A percentile compares a stretch with the other conserved stretches of the same genome.
Evolutionary conservation across 257 asterid genomes (phyloP).

Genomic region (Paulownia fortunei): DNA sequence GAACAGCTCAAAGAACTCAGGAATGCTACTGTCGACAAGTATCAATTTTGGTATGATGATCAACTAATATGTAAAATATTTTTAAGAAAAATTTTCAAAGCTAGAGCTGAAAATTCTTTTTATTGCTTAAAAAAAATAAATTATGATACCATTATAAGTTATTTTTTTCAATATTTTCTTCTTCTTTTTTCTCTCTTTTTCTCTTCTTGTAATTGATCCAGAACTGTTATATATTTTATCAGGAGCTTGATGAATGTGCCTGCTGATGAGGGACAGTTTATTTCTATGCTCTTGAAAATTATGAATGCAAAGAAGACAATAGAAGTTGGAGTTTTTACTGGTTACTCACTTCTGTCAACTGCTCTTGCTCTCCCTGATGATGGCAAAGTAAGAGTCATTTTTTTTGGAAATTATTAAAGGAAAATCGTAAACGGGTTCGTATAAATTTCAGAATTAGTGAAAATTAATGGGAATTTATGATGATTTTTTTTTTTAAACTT

Average conservation of each 20-base stretch:
- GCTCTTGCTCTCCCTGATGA: conserved; percentile 65
- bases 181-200: neutral
- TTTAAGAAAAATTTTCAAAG: neutral
- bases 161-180: neutral
- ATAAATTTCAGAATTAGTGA: neutral
- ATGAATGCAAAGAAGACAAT: conserved; percentile 73
- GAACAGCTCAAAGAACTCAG: conserved; percentile 60
- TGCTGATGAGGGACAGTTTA: conserved; percentile 63
- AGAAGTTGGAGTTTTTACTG: conserved; percentile 67
- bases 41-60: conserved; percentile 41
- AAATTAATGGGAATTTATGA: neutral
- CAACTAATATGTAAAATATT: no score
- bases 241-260: conserved; percentile 72
- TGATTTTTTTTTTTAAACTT: neutral
- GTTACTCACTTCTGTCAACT: conserved; percentile 64
- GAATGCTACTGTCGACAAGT: conserved; percentile 56
- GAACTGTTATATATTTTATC: neutral
- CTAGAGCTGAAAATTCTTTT: neutral
- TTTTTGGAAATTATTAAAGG: neutral
- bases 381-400: conserved; percentile 45
- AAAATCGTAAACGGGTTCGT: neutral
- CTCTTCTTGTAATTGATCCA: neutral
- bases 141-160: no score
- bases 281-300: conserved; percentile 57
- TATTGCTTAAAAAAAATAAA: neutral